A percentile compares a stretch with the other conserved stretches of the same genome.
These are phyloP conservation scores for Planoprotostelium fungivorum DNA, from an alignment of 78 protist genomes.

Conservation along the genomic window DNA sequence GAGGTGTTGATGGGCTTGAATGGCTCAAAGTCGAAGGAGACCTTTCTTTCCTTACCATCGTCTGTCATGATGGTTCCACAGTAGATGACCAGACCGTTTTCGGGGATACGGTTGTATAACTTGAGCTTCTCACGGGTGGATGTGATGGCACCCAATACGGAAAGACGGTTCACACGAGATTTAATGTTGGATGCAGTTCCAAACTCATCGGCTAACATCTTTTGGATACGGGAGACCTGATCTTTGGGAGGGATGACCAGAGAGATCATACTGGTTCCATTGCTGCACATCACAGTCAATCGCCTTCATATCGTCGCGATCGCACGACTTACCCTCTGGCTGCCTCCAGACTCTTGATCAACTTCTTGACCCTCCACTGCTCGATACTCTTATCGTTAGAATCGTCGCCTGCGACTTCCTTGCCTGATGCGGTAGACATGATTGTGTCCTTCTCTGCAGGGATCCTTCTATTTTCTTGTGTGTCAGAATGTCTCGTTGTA, in stretches of 20 bases:
- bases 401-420: not conserved
- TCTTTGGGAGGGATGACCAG: conserved; percentile 96
- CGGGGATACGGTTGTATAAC: conserved; percentile 79
- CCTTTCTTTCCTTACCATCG: conserved; percentile 95
- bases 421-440: not conserved
- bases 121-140: conserved; percentile 94
- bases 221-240: conserved; percentile 83
- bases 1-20: conserved; percentile 98
- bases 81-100: conserved; percentile 97
- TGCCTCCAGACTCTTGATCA: conserved; percentile 79
- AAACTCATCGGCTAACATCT: conserved; percentile 97
- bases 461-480: too few species aligned
- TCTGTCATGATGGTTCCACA: conserved; percentile 98
- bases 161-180: conserved; percentile 88
- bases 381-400: conserved; percentile 69
- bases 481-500: too few species aligned
- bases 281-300: conserved; percentile 35
- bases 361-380: conserved; percentile 87
- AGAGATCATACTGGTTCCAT: conserved; percentile 98
- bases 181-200: conserved; percentile 99
- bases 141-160: conserved; percentile 95
- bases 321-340: conserved; percentile 81
- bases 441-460: not conserved
- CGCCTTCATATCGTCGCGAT: not conserved
- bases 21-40: conserved; percentile 98